Base-by-base conservation (phyloP, 169 alveolate genomes). In the Plasmodium gonderi region DNA sequence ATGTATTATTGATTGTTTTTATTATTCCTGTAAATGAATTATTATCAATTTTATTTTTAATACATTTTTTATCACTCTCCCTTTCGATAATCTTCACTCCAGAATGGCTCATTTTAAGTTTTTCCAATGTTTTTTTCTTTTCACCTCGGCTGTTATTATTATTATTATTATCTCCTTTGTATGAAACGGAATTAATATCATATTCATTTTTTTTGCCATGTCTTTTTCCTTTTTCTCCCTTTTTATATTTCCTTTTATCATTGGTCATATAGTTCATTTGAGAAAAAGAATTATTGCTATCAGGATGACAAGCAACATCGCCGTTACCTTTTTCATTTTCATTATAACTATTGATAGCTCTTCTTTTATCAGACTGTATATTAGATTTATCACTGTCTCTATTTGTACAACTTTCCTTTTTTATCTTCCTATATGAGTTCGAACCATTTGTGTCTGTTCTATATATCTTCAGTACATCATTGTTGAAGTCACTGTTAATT, bases 1-100 rank as follows among this genome's bases (percentile, higher is more conserved):
- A 44, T 44, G 81, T 74, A 26, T 72, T 83, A 29, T 74, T 83
- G 12, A 83, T 83, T 8, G 77, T 83, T 33, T 69, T 47, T 83
- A 83, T 83, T 20, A 83, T 83, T 44, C 82, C 82, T 12, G 38
- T 72, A 72, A 69, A 83, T 4, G 92, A 83, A 29, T 72, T 83
- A 6, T 83, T 72, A 9, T 69, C 83, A 29, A 79, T 7, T 31
- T 79, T 79, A 42, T 79, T 64, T 8, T 78, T 20, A 3, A 14
- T 40, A 2, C 79, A 6, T 64, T 14, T 44, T 23, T 12, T 44
- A 33, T 45, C 74, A 29, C 29, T 36, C 6, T 33, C 54, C 72
- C 40, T 14, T 36, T 31, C 67, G 26, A 60, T 9, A n/a, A 20
- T 5, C 36, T 0, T 42, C 42, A 51, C 42, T 42, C 8, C 47